Conservation (phyloP, 257 asterid species). For the Solanum pimpinellifolium region DNA sequence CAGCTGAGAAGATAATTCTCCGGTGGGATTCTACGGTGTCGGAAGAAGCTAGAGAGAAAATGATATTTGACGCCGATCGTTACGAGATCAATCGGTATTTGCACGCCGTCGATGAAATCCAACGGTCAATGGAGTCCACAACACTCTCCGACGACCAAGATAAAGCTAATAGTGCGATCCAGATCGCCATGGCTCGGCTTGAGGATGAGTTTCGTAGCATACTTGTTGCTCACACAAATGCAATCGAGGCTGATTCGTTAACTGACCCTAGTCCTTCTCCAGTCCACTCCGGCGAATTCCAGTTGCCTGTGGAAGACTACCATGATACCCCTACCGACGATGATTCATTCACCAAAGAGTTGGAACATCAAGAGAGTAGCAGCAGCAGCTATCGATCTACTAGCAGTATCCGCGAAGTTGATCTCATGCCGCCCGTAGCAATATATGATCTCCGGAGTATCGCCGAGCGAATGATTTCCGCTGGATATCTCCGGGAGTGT, state of each 20-base stretch:
- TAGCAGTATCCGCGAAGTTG: conserved; percentile 12
- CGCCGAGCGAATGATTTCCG: conserved; percentile 24
- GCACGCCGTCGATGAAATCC: conserved; percentile 15
- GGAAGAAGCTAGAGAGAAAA: background rate
- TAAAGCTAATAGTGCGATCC: conserved; percentile 30
- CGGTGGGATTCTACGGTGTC: conserved; percentile 6
- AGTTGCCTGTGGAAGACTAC: background rate
- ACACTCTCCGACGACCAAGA: background rate
- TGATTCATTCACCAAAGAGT: background rate
- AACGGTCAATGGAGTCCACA: conserved; percentile 1
- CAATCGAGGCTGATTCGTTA: conserved; percentile 46
- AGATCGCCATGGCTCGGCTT: conserved; percentile 91
- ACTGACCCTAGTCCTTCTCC: conserved; percentile 14
- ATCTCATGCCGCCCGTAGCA: conserved; percentile 12
- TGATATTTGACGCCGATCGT: conserved; percentile 13
- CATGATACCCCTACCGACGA: background rate
- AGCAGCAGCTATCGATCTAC: conserved; percentile 2
- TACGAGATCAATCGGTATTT: conserved; percentile 6
- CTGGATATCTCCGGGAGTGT: conserved; percentile 21
- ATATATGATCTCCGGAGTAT: conserved; percentile 21
- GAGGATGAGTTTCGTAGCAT: conserved; percentile 88
- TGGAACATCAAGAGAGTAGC: conserved; percentile 19
- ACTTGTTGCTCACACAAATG: conserved; percentile 46
- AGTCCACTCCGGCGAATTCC: background rate
- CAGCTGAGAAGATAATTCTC: conserved; percentile 4